phyloP scores from a whole-genome alignment of 164 flowering plant genomes.

The Echeveria elegans region DNA sequence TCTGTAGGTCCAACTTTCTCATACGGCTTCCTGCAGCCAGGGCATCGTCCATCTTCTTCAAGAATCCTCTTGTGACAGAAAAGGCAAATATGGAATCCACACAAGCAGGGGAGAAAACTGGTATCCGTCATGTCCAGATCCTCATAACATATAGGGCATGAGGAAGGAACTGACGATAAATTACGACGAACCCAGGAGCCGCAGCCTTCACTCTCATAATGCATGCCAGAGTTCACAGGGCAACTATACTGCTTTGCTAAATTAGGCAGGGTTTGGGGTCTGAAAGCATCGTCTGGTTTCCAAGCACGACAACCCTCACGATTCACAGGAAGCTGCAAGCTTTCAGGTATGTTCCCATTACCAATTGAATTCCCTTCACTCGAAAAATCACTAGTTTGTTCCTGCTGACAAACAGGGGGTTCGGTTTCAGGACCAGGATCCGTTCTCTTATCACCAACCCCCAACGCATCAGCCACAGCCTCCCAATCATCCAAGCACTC shows the following conservation, averaged over 20 bases:
- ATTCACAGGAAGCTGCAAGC: slow-evolving; percentile 14
- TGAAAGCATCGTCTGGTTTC: slow-evolving; percentile 75
- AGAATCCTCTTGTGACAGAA: slow-evolving; percentile 95
- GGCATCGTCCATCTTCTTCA: slow-evolving; percentile 87
- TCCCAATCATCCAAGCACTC: slow-evolving; percentile 60
- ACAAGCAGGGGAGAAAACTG: slow-evolving; percentile 75
- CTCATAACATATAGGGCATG: slow-evolving; percentile 88
- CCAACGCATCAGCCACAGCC: slow-evolving; percentile 65
- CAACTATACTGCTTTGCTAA: slow-evolving; percentile 60
- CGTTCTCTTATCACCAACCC: slow-evolving; percentile 39
- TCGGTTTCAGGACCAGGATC: slow-evolving; percentile 19
- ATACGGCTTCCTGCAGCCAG: slow-evolving; percentile 79
- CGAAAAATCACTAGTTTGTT: slow-evolving; percentile 8
- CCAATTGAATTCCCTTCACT: slow-evolving; percentile 9
- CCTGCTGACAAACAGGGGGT: slow-evolving; percentile 11
- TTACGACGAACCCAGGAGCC: slow-evolving; percentile 29
- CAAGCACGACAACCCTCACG: slow-evolving; percentile 46
- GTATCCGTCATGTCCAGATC: slow-evolving; percentile 78
- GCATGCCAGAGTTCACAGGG: slow-evolving; percentile 33
- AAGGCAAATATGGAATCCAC: slow-evolving; percentile 86
- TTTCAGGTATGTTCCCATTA: slow-evolving; percentile 17
- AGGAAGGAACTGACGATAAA: slow-evolving; percentile 35
- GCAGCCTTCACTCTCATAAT: slow-evolving; percentile 29
- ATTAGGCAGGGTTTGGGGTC: slow-evolving; percentile 79
- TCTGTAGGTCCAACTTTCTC: slow-evolving; percentile 21